Base-by-base conservation (phyloP, 352 stramenopile species). In the Blastocystis sp. region DNA sequence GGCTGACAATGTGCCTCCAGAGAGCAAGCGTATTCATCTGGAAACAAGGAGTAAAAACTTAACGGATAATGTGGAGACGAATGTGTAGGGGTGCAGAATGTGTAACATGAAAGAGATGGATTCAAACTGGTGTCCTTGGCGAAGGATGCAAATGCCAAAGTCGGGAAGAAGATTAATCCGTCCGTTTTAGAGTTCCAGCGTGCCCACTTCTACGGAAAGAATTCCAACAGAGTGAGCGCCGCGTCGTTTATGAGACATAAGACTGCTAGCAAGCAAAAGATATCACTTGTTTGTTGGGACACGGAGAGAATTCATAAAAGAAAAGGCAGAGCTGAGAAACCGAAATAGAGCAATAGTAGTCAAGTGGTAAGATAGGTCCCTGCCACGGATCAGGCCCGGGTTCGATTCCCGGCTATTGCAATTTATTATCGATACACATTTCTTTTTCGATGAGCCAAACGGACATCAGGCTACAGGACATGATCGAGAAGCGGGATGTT, bases 321-420 rank as follows among this genome's bases (percentile, higher is more conserved):
- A 59, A 59, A 72, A 48, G 4, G 27, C 4, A 0, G 18, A 27
- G 8, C 24, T 9, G 27, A 64, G 46, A 48, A 44, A 24, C 4
- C 16, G 24, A 24, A 57, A 46, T 14, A 29, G 69, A 81, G 69
- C 69, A 81, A 81, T 81, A 81, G 69, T 81, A 81, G 69, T 81
- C 69, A 81, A 81, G 69, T 81, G 69, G 69, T 81, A 81, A 81
- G 69, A 81, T 81, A 81, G 69, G 69, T 81, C 69, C 69, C 69
- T 81, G 69, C 69, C 69, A 81, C 69, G 69, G 69, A 81, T 81
- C 69, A 81, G 69, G 69, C 69, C 69, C 69, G 69, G 69, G 69
- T 81, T 81, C 69, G 69, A 81, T 81, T 81, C 69, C 69, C 69
- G 69, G 69, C 69, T 81, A 81, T 81, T 81, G 69, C 69, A 81